Base-by-base conservation (phyloP, 2,329 filamentous ascomycete genomes). In the Ustulina deusta region DNA sequence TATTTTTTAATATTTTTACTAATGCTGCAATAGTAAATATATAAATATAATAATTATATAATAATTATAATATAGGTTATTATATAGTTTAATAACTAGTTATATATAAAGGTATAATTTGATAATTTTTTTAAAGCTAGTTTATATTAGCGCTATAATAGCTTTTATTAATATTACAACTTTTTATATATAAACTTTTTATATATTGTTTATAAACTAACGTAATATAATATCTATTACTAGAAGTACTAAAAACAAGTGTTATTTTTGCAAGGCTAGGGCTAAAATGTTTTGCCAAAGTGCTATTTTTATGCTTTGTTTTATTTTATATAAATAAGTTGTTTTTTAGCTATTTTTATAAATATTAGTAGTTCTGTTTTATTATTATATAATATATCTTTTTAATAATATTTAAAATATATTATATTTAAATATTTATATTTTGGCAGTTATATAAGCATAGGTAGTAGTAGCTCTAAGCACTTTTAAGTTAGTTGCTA, bases 351-450 rank as follows among this genome's bases (percentile, higher is more conserved):
- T 6, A 29, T 11, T 10, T 1, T 1, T 22, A 27, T 9, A 42
- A n/a, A n/a, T n/a, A n/a, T n/a, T n/a, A n/a, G n/a, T n/a, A n/a
- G n/a, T n/a, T n/a, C 15, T 29, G 2, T 27, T 56, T n/a, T 42
- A 56, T 9, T 42, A 42, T 25, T 55, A n/a, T 29, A 17, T 42
- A 56, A 56, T 56, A 42, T 56, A n/a, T n/a, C n/a, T n/a, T n/a
- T n/a, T n/a, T n/a, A n/a, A n/a, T n/a, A n/a, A n/a, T n/a, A n/a
- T n/a, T 56, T 56, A 56, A 56, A 56, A 10, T 10, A n/a, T 56
- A 29, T 11, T 1, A 2, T 42, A 42, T 56, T 42, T 42, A 56
- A n/a, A 29, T 56, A 4, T 56, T 42, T n/a, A 27, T 56, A 7
- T 27, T 56, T 22, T 25, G 38, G 6, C 1, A 55, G 6, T 38